Base-by-base conservation (phyloP, 257 asterid genomes). In the Gentiana macrophylla region DNA sequence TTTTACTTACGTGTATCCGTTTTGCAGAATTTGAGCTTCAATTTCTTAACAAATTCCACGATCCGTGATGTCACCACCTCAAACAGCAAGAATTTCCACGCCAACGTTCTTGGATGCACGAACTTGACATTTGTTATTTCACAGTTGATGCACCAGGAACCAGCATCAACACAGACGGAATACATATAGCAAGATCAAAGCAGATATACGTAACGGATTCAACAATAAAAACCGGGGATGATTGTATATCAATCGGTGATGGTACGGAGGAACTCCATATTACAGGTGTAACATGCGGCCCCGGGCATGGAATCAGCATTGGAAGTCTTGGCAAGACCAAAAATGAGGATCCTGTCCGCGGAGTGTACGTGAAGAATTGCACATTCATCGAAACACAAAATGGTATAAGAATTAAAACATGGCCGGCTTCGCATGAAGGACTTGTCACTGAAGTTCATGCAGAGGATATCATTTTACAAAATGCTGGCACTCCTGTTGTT, bases 231-330 rank as follows among this genome's bases (percentile, higher is more conserved):
- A 61, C 66, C 8, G 59, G 59, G 3, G 66, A 61, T 33, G 66
- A 61, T 12, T 61, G 52, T 10, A 13, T 61, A 35, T 61, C 66
- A 2, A 4, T 61, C 3, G 43, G 66, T 0, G 52, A 61, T 6
- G 66, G 59, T 9, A 5, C 52, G 11, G 52, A 37, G 33, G 37
- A 61, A 1, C 4, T 61, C 1, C 1, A 1, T 0, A 8, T 61
- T 3, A 8, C 32, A 5, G 33, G 52, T 2, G 52, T 61, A 1
- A 52, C 8, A 1, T 61, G 59, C 6, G 53, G 59, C 12, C 59
- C 66, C 0, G 58, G 65, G 10, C 65, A 61, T 37, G 65, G 65
- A 0, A 61, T 51, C 32, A 61, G 66, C 11, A 1, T 61, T 52
- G 66, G 66, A 13, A 61, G 66, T 48, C 50, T 61, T 3, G 66